A percentile compares a stretch with the other conserved stretches of the same genome.
These are phyloP conservation scores for Hemisphaericaspora nanyangensis DNA, from an alignment of 805 yeast genomes.

Conservation along the genomic window DNA sequence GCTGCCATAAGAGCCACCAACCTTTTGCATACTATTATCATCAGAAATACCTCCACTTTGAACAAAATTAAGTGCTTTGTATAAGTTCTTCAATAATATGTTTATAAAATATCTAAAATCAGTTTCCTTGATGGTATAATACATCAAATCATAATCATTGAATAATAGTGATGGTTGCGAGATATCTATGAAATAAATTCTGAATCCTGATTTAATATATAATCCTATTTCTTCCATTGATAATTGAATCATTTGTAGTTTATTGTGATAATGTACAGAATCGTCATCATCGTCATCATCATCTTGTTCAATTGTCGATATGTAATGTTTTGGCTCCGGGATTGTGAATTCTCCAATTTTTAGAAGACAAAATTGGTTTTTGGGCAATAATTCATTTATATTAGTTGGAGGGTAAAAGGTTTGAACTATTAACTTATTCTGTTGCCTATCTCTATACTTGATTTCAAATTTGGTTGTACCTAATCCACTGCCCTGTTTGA, in stretches of 20 bases:
- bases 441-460: slow-evolving; percentile 22
- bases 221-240: slow-evolving; percentile 56
- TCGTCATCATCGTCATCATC: slow-evolving; percentile 2
- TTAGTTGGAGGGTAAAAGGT: slow-evolving; percentile 55
- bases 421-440: slow-evolving; percentile 24
- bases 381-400: slow-evolving; percentile 56
- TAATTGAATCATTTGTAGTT: slow-evolving; percentile 36
- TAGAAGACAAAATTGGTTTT: slow-evolving; percentile 44
- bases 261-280: slow-evolving; percentile 6
- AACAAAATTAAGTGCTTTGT: slow-evolving; percentile 41
- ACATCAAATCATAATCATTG: slow-evolving; percentile 42
- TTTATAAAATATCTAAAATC: slow-evolving; percentile 43
- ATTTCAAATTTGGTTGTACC: slow-evolving; percentile 57
- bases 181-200: slow-evolving; percentile 42
- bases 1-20: slow-evolving; percentile 19
- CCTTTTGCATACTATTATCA: slow-evolving; percentile 13
- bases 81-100: slow-evolving; percentile 42
- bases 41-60: slow-evolving; percentile 24
- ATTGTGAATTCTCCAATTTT: slow-evolving; percentile 48
- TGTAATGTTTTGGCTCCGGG: slow-evolving; percentile 11
- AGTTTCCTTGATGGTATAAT: slow-evolving; percentile 37
- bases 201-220: slow-evolving; percentile 49
- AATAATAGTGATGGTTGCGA: slow-evolving; percentile 37
- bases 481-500: slow-evolving; percentile 52
- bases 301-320: slow-evolving; percentile 1